Conservation (phyloP, 805 yeast species). For the Zygosaccharomyces bailii region DNA sequence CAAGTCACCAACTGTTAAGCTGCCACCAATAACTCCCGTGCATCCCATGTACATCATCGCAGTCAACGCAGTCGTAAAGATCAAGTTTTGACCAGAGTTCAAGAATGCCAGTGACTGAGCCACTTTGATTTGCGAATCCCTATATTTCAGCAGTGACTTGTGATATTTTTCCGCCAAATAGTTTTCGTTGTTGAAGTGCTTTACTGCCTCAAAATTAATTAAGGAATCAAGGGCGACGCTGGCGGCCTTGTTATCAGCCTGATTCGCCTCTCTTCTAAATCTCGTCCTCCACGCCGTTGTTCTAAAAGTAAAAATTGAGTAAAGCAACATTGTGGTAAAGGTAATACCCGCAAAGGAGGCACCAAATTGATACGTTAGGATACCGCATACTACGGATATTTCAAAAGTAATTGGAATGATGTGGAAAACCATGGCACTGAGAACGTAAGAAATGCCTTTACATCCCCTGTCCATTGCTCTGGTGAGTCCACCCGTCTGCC, state of each 20-base stretch:
- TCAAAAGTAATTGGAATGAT: conserved; percentile 90
- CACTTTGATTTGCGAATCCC: conserved; percentile 65
- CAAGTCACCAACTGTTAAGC: conserved; percentile 87
- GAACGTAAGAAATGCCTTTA: conserved; percentile 89
- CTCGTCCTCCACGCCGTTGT: conserved; percentile 97
- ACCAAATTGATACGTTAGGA: conserved; percentile 90
- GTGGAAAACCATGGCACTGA: conserved; percentile 97
- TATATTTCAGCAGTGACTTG: conserved; percentile 66
- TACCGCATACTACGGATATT: conserved; percentile 88
- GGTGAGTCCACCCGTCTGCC: conserved; percentile 95
- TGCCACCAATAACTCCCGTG: conserved; percentile 80
- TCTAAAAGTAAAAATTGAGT: conserved; percentile 78
- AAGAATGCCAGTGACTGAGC: conserved; percentile 78
- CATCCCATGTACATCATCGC: conserved; percentile 99
- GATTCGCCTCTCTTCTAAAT: conserved; percentile 84
- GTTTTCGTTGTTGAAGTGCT: conserved; percentile 86
- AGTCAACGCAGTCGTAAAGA: conserved; percentile 85
- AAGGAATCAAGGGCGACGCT: conserved; percentile 90
- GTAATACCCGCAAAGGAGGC: conserved; percentile 85
- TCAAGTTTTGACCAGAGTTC: conserved; percentile 75
- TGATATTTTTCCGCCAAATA: conserved; percentile 81
- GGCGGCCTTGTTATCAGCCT: conserved; percentile 95
- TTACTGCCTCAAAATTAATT: conserved; percentile 91
- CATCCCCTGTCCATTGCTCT: conserved; percentile 98
- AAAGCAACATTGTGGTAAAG: conserved; percentile 80